Evolutionary conservation across 2,329 filamentous ascomycete species (phyloP).

Genomic region (Cadophora sp.): DNA sequence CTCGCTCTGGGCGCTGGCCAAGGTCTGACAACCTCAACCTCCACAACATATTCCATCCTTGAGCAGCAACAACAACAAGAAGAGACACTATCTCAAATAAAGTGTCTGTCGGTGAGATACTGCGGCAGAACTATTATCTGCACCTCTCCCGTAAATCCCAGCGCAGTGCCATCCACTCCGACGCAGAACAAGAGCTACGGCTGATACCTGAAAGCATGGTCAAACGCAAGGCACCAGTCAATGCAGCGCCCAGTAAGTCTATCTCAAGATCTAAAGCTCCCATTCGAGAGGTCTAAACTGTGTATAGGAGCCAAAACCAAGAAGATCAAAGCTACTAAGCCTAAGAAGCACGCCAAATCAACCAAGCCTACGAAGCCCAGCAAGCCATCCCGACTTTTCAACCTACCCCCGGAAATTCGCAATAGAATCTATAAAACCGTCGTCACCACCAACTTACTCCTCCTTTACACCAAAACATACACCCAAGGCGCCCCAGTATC

Average conservation of each 20-base stretch:
- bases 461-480: background rate
- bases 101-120: no score
- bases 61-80: no score
- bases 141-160: background rate
- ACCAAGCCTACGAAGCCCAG: background rate
- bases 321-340: background rate
- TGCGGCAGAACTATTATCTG: background rate
- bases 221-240: background rate
- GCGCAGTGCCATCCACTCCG: background rate
- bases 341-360: background rate
- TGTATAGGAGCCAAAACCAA: background rate
- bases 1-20: no score
- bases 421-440: constrained; percentile 3
- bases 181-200: background rate
- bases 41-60: no score
- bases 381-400: background rate
- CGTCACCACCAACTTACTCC: background rate
- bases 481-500: background rate
- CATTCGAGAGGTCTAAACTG: background rate
- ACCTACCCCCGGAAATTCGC: background rate
- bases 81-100: no score
- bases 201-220: background rate
- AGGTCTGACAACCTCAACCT: no score
- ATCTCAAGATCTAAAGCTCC: background rate
- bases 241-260: background rate